phyloP scores from a whole-genome alignment of 1,139 yeast species.

The Saccharomyces hybrid region DNA sequence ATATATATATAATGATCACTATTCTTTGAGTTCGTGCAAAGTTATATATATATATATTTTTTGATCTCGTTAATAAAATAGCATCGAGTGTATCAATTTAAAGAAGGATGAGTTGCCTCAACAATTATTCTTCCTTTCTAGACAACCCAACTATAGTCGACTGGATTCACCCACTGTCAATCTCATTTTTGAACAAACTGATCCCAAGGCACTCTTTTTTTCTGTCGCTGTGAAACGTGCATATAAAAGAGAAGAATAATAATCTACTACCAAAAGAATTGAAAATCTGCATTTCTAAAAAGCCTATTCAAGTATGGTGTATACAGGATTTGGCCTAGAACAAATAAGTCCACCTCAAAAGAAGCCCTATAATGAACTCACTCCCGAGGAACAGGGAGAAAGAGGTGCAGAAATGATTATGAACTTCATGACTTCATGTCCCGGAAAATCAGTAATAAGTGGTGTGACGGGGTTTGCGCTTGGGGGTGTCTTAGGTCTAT shows the following conservation, averaged over 20 bases:
- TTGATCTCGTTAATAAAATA: background rate
- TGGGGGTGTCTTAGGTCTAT: constrained; percentile 93
- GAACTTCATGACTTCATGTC: constrained; percentile 83
- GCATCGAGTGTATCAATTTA: background rate
- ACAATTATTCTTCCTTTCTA: background rate
- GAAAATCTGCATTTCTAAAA: background rate
- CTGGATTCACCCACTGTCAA: background rate
- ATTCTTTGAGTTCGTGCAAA: background rate
- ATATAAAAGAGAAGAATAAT: background rate
- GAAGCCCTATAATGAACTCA: constrained; percentile 60
- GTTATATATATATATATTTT: background rate
- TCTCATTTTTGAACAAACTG: background rate
- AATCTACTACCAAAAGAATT: background rate
- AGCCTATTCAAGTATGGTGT: constrained; percentile 28
- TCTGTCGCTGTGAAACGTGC: background rate
- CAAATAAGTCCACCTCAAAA: constrained; percentile 32
- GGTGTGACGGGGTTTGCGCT: constrained; percentile 92
- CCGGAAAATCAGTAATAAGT: constrained; percentile 85
- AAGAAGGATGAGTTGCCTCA: background rate
- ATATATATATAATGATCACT: background rate
- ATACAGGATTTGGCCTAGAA: constrained; percentile 37
- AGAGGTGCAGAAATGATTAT: constrained; percentile 83
- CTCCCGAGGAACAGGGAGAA: constrained; percentile 88
- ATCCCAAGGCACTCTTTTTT: background rate
- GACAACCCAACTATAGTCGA: background rate